Evolutionary conservation across 805 yeast species (phyloP), one percentile per base, ranked within the genome.

Genomic region (Kazachstania taianensis): DNA sequence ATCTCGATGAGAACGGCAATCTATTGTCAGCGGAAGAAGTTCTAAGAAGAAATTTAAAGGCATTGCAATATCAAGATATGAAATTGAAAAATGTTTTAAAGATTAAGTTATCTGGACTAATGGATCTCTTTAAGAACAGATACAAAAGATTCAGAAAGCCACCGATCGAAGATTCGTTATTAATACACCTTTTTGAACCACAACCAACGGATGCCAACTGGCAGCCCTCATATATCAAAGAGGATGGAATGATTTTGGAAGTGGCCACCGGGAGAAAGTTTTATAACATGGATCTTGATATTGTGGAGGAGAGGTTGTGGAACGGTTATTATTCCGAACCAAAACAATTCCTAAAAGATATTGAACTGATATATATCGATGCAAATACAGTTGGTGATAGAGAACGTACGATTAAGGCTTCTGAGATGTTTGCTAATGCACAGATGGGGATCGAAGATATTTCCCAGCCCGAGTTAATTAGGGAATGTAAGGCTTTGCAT

Each of bases 281-380:
- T 52, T 71, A 68, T 62, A 92, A 92, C 48, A 92, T 92, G 82
- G 98, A 92, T 51, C 63, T 92, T 37, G 98, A 92, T 52, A 78
- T 86, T 13, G 74, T 92, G 23, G 98, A 92, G 52, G 97, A 92
- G 54, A 69, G 98, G 40, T 61, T 92, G 37, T 92, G 98, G 98
- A 92, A 92, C 57, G 98, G 98, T 0, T 92, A 62, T 57, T 92
- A 92, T 52, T 78, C 84, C 26, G 96, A 86, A 49, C 96, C 97
- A 10, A 78, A 75, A 44, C 96, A 92, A 55, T 89, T 82, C 52
- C 62, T 87, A 47, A 74, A 72, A 45, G 98, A 92, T 53, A 71
- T 92, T 30, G 85, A 79, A 50, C 70, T 81, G 74, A 89, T 92
- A 26, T 78, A 82, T 30, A 68, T 68, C 23, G 99, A 92, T 62